phyloP scores from a whole-genome alignment of 2,329 filamentous ascomycete genomes.

The Trichoderma sp. region DNA sequence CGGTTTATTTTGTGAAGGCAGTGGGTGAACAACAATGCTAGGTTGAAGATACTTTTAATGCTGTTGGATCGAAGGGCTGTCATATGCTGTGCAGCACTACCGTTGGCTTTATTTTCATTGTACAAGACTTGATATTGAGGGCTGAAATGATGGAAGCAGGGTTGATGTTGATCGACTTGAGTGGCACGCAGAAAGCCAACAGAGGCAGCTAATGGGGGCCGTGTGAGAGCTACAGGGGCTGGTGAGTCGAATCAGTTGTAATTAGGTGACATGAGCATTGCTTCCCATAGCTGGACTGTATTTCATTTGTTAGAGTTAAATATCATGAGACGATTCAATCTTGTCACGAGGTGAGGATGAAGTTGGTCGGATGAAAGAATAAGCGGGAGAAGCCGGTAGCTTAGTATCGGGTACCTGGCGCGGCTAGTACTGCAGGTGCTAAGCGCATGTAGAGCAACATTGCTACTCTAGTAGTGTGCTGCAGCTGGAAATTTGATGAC shows the following conservation, averaged over 20 bases:
- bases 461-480: background rate
- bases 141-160: background rate
- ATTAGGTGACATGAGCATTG: constrained; percentile 16
- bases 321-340: constrained; percentile 8
- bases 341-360: background rate
- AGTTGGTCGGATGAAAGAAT: constrained; percentile 14
- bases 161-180: background rate
- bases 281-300: constrained; percentile 20
- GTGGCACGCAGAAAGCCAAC: background rate
- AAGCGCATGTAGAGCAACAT: background rate
- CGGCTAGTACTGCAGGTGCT: background rate
- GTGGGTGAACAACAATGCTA: background rate
- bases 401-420: background rate
- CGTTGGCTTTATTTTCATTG: constrained; percentile 19
- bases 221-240: background rate
- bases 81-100: constrained; percentile 13
- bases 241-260: constrained; percentile 5
- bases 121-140: constrained; percentile 18
- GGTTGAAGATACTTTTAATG: constrained; percentile 10
- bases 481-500: background rate
- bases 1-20: background rate
- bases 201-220: background rate
- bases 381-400: background rate
- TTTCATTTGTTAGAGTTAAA: constrained; percentile 19
- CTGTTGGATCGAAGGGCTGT: constrained; percentile 17